phyloP scores from a whole-genome alignment of 257 asterid species.

The Solanum sejunctum region DNA sequence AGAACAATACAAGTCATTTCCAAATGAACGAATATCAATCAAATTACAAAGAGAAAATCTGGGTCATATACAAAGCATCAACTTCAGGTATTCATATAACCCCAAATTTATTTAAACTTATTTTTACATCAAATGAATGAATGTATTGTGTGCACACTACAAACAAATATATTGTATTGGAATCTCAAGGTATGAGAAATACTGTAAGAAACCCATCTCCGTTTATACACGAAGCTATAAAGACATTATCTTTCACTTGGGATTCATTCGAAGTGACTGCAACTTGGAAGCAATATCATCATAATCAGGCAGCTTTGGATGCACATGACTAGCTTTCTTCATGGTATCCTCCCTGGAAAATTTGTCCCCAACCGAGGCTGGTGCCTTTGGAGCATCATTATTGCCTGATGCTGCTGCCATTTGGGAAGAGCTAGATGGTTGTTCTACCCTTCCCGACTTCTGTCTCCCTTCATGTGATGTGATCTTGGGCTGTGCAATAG shows the following conservation, averaged over 20 bases:
- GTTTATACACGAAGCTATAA: not conserved
- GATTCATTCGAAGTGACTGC: slow-evolving; percentile 37
- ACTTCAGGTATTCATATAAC: not conserved
- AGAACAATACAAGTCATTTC: not conserved
- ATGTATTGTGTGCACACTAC: not conserved
- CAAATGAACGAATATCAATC: not conserved
- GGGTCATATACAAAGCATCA: not conserved
- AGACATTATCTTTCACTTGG: slow-evolving; percentile 1
- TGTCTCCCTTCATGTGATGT: slow-evolving; percentile 6
- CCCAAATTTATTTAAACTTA: not conserved
- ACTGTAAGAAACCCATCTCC: not conserved
- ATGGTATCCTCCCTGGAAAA: slow-evolving; percentile 22
- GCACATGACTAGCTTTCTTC: slow-evolving; percentile 72
- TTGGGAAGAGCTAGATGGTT: slow-evolving; percentile 10
- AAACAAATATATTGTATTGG: not conserved
- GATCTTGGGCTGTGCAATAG: slow-evolving; percentile 15
- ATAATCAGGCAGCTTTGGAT: slow-evolving; percentile 87
- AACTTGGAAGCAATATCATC: slow-evolving; percentile 35
- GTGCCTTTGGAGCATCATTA: slow-evolving; percentile 15
- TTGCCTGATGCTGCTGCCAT: slow-evolving; percentile 8
- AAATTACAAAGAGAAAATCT: not conserved
- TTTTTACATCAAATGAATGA: not conserved
- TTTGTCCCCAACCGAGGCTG: slow-evolving; percentile 8
- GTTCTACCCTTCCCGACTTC: slow-evolving; percentile 19
- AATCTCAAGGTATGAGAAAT: not conserved